A percentile compares a stretch with the other conserved stretches of the same genome.
Evolutionary conservation across 768 basidiomycete species (phyloP).

Genomic region (Pisolithus orientalis): DNA sequence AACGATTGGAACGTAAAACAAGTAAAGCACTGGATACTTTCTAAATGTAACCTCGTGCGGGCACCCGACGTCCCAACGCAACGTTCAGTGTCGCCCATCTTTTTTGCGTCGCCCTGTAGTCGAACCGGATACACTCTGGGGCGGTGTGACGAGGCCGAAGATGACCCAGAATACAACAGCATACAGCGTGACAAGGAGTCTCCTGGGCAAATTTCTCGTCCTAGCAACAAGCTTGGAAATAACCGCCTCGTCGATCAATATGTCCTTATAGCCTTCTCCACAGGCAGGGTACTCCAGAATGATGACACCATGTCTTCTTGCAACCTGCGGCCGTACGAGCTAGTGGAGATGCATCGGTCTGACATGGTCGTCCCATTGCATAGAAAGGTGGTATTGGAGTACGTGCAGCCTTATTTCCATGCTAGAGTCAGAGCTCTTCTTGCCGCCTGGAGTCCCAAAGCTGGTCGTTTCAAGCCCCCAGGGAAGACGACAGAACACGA

Average conservation of each 20-base stretch:
- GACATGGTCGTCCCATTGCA: conserved; percentile 39
- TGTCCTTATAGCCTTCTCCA: conserved; percentile 58
- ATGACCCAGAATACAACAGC: conserved; percentile 23
- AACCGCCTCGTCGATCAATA: conserved; percentile 31
- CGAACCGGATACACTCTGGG: conserved; percentile 15
- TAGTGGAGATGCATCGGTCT: conserved; percentile 60
- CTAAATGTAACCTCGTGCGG: conserved; percentile 44
- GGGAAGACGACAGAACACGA: conserved; percentile 5
- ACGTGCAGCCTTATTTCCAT: conserved; percentile 56
- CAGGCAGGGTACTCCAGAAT: conserved; percentile 66
- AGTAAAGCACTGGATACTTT: conserved; percentile 57
- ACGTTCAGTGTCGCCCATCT: conserved; percentile 61
- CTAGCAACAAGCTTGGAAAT: conserved; percentile 7
- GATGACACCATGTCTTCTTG: conserved; percentile 54
- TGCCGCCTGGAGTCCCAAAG: conserved; percentile 30
- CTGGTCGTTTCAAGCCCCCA: conserved; percentile 22
- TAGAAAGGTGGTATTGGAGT: conserved; percentile 33
- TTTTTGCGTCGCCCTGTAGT: conserved; percentile 41
- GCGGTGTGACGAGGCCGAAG: conserved; percentile 29
- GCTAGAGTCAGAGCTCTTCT: conserved; percentile 48
- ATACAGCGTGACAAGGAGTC: conserved; percentile 2
- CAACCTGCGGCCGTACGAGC: conserved; percentile 51
- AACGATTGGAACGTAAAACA: conserved; percentile 54
- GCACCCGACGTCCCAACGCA: conserved; percentile 18
- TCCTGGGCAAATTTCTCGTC: neutral